Evolutionary conservation across 2,329 filamentous ascomycete species (phyloP), one percentile per base, ranked within the genome.

Genomic region (Colletotrichum echinochloae): DNA sequence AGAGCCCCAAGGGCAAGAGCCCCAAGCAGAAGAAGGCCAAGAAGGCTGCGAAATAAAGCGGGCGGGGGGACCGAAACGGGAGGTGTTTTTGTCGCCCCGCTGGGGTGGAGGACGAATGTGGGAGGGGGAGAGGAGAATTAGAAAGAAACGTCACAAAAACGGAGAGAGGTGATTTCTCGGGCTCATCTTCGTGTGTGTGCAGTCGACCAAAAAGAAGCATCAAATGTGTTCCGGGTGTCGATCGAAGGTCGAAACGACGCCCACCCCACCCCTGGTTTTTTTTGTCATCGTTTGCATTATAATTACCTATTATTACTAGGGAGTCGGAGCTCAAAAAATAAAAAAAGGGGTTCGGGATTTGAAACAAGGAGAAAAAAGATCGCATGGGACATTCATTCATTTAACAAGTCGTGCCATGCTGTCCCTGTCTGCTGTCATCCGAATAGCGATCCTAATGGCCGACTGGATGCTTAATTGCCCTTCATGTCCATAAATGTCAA

Each of bases 21-120:
- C 65, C 68, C 18, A 71, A 71, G 68, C 57, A 68, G 54, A 71
- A 71, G 65, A 71, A 71, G 68, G 44, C 63, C n/a, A 68, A 71
- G 68, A 71, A 71, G 68, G 57, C 56, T 20, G 68, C 63, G 41
- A 71, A 71, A 35, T 71, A 70, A 66, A 18, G n/a, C 1, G 14
- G 37, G 28, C 23, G 8, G 2, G 2, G 51, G 30, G n/a, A n/a
- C n/a, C n/a, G n/a, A n/a, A n/a, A n/a, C n/a, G n/a, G n/a, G n/a
- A n/a, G n/a, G n/a, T n/a, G n/a, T n/a, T n/a, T n/a, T n/a, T n/a
- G 26, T n/a, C 41, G 41, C 11, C 26, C 5, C 16, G 16, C 7
- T 20, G 20, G 20, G 39, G 28, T 0, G 14, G 2, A 49, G 23
- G 23, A 11, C 18, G 26, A 2, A 23, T 52, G 8, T 52, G 16